These are phyloP conservation scores for Nasturtium officinale DNA, from an alignment of 345 rosid species.

Conservation along the genomic window DNA sequence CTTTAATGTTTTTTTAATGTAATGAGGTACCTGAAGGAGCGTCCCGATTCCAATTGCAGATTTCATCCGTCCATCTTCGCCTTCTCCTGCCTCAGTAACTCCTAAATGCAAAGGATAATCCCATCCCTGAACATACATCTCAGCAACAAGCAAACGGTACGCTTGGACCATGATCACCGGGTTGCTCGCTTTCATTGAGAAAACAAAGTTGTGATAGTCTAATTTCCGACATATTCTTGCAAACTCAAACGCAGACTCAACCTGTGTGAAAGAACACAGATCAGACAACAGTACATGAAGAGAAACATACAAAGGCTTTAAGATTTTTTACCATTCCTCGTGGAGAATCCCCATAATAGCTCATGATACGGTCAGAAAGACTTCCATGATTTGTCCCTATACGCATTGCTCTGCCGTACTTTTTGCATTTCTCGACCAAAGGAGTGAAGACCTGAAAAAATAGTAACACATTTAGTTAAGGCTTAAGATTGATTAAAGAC, in stretches of 20 bases:
- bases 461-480: background rate
- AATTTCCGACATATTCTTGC: constrained; percentile 90
- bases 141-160: constrained; percentile 89
- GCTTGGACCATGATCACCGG: constrained; percentile 99
- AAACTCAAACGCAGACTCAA: constrained; percentile 98
- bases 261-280: constrained; percentile 56
- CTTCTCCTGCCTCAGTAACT: constrained; percentile 99
- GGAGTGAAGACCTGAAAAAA: constrained; percentile 79
- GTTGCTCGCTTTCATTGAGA: constrained; percentile 99
- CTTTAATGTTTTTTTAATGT: background rate
- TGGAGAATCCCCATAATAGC: constrained; percentile 97
- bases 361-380: constrained; percentile 99
- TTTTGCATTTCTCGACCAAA: constrained; percentile 96
- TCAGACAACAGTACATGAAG: constrained; percentile 31
- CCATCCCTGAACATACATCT: constrained; percentile 97
- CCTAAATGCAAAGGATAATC: constrained; percentile 97
- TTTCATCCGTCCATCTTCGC: constrained; percentile 99
- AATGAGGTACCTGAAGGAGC: constrained; percentile 74
- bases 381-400: constrained; percentile 99
- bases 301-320: constrained; percentile 27
- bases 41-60: constrained; percentile 99
- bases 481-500: background rate
- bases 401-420: constrained; percentile 97
- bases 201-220: constrained; percentile 95
- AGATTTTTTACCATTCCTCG: constrained; percentile 81